These are phyloP conservation scores for Neckera pumila DNA, from an alignment of 225 moss, liverwort and hornwort genomes.

Conservation along the genomic window DNA sequence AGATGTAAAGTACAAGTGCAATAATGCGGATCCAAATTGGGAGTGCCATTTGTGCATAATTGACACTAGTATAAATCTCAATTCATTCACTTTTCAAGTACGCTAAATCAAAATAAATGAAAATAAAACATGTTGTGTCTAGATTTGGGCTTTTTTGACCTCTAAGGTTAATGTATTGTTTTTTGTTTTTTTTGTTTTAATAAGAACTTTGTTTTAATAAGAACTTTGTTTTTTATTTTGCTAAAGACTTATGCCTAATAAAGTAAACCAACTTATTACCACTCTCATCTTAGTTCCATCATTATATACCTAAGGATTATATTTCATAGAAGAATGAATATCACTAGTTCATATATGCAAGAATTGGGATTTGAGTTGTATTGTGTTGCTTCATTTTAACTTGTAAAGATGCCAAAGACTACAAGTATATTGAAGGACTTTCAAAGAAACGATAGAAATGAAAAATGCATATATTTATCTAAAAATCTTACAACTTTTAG, in stretches of 20 bases:
- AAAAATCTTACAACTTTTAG: not conserved
- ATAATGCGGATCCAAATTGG: not conserved
- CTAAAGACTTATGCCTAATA: not conserved
- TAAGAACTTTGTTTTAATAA: too few species aligned
- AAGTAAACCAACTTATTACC: not conserved
- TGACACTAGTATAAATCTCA: not conserved
- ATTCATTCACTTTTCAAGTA: not conserved
- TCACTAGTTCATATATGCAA: accelerated
- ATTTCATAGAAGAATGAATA: not conserved
- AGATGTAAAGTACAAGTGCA: not conserved
- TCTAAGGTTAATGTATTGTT: not conserved
- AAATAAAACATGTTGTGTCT: not conserved
- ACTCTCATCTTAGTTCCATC: not conserved
- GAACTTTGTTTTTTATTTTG: not conserved
- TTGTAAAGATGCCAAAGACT: accelerated
- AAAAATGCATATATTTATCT: not conserved
- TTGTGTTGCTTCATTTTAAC: not conserved
- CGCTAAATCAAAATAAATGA: not conserved
- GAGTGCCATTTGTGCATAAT: not conserved
- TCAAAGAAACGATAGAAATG: not conserved
- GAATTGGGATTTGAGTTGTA: not conserved
- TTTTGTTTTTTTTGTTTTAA: not conserved
- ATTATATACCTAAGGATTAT: accelerated
- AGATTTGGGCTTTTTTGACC: not conserved
- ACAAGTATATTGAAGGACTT: not conserved